These are phyloP conservation scores for Saccharum spontaneum DNA, from an alignment of 176 grass and related monocot species.

Conservation along the genomic window DNA sequence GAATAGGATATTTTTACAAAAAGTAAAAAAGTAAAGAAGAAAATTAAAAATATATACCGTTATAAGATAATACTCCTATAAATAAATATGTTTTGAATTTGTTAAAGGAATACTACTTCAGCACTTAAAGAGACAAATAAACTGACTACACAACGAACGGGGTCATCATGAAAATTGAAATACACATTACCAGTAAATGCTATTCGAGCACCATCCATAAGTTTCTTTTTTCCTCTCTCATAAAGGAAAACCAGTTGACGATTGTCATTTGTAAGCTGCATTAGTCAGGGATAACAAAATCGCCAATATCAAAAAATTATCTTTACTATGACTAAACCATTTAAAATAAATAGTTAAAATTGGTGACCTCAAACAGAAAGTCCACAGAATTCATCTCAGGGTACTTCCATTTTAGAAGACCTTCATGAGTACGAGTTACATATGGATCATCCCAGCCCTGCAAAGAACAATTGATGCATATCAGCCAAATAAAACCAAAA, in stretches of 20 bases:
- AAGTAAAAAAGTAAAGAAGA: not conserved
- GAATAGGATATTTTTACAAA: not conserved
- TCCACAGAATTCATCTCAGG: slow-evolving; percentile 94
- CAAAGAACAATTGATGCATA: not conserved
- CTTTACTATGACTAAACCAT: not conserved
- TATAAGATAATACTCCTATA: not conserved
- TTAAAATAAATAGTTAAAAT: slow-evolving; percentile 2
- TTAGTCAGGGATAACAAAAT: slow-evolving; percentile 10
- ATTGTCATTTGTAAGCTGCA: slow-evolving; percentile 56
- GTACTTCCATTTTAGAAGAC: slow-evolving; percentile 95
- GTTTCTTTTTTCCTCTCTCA: slow-evolving; percentile 79
- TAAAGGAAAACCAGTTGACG: slow-evolving; percentile 70
- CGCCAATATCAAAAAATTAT: not conserved
- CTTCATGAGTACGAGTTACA: slow-evolving; percentile 81
- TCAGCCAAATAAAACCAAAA: not conserved
- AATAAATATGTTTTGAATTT: not conserved
- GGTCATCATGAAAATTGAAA: slow-evolving; percentile 13
- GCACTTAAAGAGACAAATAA: not conserved
- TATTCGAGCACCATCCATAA: slow-evolving; percentile 62
- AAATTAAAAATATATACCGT: not conserved
- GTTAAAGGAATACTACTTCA: not conserved
- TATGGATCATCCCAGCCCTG: slow-evolving; percentile 99
- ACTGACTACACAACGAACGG: not conserved
- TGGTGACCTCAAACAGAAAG: slow-evolving; percentile 79
- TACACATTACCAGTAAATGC: slow-evolving; percentile 46